A percentile compares a stretch with the other conserved stretches of the same genome.
Conservation (phyloP, 2,329 filamentous ascomycete species). For the Chaetothyriales sp. region DNA sequence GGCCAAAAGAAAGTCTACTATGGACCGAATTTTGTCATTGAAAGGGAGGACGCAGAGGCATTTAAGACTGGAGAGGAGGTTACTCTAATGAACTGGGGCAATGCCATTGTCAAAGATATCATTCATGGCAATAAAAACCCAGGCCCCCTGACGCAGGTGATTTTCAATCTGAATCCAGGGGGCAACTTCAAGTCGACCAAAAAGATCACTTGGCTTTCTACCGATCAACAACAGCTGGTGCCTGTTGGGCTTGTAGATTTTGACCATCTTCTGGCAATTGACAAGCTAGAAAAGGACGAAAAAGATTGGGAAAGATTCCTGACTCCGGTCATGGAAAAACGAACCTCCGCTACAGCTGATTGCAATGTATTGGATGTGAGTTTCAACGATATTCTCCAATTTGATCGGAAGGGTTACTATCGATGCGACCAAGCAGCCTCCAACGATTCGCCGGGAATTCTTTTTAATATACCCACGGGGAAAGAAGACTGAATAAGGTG, state of each 20-base stretch:
- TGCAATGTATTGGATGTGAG: conserved; percentile 60
- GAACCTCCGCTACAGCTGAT: conserved; percentile 59
- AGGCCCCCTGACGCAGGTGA: too few species aligned
- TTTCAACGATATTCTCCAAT: conserved; percentile 73
- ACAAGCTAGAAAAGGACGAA: conserved; percentile 68
- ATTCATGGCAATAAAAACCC: conserved; percentile 32
- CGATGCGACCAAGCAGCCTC: conserved; percentile 48
- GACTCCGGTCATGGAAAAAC: conserved; percentile 55
- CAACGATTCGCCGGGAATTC: conserved; percentile 11
- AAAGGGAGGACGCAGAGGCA: conserved; percentile 22
- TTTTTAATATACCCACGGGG: conserved; percentile 20
- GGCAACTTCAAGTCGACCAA: conserved; percentile 79
- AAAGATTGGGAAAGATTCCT: conserved; percentile 60
- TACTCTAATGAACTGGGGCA: conserved; percentile 25
- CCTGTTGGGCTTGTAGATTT: conserved; percentile 84
- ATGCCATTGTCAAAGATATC: conserved; percentile 19
- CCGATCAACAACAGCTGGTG: conserved; percentile 57
- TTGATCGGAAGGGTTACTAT: conserved; percentile 78
- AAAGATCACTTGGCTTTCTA: conserved; percentile 77
- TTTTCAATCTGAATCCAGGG: conserved; percentile 67
- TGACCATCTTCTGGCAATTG: conserved; percentile 89
- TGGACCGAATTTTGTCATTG: conserved; percentile 20
- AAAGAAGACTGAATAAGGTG: too few species aligned
- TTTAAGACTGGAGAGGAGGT: conserved; percentile 23
- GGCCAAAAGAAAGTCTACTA: conserved; percentile 23